Base-by-base conservation (phyloP, 164 flowering plant species). In the Warburgia ugandensis region DNA sequence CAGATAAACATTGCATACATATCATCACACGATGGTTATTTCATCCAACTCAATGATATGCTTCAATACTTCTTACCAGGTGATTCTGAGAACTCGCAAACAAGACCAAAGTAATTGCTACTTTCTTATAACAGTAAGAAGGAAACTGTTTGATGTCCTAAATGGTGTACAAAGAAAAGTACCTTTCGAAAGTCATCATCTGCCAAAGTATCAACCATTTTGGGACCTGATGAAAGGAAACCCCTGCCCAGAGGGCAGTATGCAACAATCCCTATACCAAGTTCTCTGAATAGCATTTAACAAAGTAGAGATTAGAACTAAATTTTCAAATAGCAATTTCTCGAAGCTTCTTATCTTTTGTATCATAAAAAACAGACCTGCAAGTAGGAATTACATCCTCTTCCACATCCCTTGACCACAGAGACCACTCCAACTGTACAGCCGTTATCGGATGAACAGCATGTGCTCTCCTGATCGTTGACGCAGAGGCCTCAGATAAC, bases 231-330 rank as follows among this genome's bases (percentile, higher is more conserved):
- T 1, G 84, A 68, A 20, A 81, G 33, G 60, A 81, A 81, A 7
- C 87, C 85, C n/a, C 75, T 58, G 22, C 81, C 84, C 1, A 80
- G 52, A 36, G 81, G 86, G 48, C 79, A 66, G 45, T 73, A 80
- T 16, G 83, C 61, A 52, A 80, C 84, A 45, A 80, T 78, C 3
- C 81, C 84, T 33, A 78, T 78, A 13, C 84, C 87, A 43, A 64
- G 63, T 36, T 64, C 68, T 31, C 59, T 64, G 63, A 13, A 22
- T 45, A 32, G 13, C 35, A 32, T 14, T 14, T 12, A 29, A 30
- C 38, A 31, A 22, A 21, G 52, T 11, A 16, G n/a, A 4, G n/a
- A 43, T 25, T n/a, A 43, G 29, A 43, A 22, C 5, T 45, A 14
- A 27, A 9, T 6, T 14, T 14, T 10, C 8, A 1, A 25, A 9